These are phyloP conservation scores for Penicillium lividum DNA, from an alignment of 495 filamentous ascomycete species.

Conservation along the genomic window DNA sequence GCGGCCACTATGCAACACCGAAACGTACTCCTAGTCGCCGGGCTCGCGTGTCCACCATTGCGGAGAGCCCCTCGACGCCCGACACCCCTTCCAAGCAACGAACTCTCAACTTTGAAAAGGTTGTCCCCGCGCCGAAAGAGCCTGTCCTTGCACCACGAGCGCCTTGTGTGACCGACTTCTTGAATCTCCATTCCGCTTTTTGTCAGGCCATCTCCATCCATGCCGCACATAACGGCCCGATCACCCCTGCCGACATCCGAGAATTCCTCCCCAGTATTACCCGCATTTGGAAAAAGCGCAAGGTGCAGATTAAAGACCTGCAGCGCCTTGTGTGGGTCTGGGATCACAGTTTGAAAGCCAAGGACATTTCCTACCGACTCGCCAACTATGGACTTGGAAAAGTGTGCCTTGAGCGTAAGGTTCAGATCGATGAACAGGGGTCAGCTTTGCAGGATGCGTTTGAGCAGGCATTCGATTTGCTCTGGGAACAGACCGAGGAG, in stretches of 20 bases:
- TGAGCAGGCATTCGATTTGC: slow-evolving; percentile 38
- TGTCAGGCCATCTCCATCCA: slow-evolving; percentile 44
- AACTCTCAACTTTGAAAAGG: slow-evolving; percentile 26
- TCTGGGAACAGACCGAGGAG: slow-evolving; percentile 41
- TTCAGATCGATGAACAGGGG: slow-evolving; percentile 28
- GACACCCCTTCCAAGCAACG: slow-evolving; percentile 36
- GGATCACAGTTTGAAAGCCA: slow-evolving; percentile 31
- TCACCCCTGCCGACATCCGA: slow-evolving; percentile 40
- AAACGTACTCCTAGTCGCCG: slow-evolving; percentile 26
- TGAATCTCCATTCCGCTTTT: slow-evolving; percentile 41
- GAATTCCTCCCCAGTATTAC: slow-evolving; percentile 43
- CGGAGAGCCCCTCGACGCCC: slow-evolving; percentile 19
- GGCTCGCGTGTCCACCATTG: slow-evolving; percentile 14
- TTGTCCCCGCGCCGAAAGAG: slow-evolving; percentile 12
- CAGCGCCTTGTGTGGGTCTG: slow-evolving; percentile 46
- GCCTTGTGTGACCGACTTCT: slow-evolving; percentile 35
- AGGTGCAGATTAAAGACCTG: slow-evolving; percentile 45
- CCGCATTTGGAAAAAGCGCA: slow-evolving; percentile 50
- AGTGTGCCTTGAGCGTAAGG: slow-evolving; percentile 35
- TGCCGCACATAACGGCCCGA: slow-evolving; percentile 41
- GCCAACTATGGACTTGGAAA: slow-evolving; percentile 48
- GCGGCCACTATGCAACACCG: slow-evolving; percentile 38
- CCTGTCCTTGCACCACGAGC: slow-evolving; percentile 27
- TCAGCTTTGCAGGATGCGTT: slow-evolving; percentile 38
- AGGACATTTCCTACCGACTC: slow-evolving; percentile 32